Evolutionary conservation across 1,139 yeast genomes (phyloP).

Genomic region (Zygoascus sp.): DNA sequence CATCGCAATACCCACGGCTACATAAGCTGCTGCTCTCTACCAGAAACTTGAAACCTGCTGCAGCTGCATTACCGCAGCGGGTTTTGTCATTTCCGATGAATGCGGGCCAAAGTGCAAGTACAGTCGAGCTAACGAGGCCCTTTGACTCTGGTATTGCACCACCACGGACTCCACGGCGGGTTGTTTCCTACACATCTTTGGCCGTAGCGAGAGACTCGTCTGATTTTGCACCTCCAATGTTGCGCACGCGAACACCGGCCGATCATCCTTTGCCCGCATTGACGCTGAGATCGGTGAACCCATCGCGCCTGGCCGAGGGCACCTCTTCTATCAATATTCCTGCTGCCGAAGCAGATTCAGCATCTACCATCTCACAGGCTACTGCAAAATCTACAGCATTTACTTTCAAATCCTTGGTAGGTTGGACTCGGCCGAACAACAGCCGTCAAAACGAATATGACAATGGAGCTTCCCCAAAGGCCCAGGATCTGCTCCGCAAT

Average conservation of each 20-base stretch:
- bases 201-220: conserved; percentile 4
- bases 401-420: background rate
- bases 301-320: background rate
- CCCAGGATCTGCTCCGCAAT: conserved; percentile 5
- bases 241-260: conserved; percentile 2
- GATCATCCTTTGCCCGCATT: conserved; percentile 8
- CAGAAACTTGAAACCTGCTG: background rate
- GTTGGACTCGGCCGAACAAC: background rate
- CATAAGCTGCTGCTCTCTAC: conserved; percentile 21
- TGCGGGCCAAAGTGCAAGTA: background rate
- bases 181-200: conserved; percentile 4
- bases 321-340: background rate
- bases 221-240: conserved; percentile 4
- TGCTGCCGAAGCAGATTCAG: conserved; percentile 8
- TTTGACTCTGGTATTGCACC: background rate
- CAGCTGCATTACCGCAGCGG: background rate
- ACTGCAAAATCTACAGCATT: conserved; percentile 5
- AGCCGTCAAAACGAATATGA: background rate
- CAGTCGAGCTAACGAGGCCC: background rate
- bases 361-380: conserved; percentile 7
- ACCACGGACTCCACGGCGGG: background rate
- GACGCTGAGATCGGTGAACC: conserved; percentile 5
- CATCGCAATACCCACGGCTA: conserved; percentile 31
- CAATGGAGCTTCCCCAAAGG: background rate
- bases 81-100: conserved; percentile 4